These are phyloP conservation scores for Trametes hirsuta DNA, from an alignment of 1,284 basidiomycete genomes.

Conservation along the genomic window DNA sequence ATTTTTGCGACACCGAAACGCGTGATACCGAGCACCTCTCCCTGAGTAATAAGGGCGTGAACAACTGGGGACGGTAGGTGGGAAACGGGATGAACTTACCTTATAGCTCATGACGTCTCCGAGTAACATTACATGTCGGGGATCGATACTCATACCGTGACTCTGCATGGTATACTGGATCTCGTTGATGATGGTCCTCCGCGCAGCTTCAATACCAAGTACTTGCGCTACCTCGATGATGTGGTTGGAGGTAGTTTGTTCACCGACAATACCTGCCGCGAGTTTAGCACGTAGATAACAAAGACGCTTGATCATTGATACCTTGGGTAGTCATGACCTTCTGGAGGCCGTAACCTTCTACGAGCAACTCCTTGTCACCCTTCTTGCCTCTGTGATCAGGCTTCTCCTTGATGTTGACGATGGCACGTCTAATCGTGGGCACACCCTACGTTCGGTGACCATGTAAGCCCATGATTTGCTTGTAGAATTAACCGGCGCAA, in stretches of 20 bases:
- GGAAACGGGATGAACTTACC: slow-evolving; percentile 42
- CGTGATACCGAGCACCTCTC: slow-evolving; percentile 98
- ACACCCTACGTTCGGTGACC: slow-evolving; percentile 63
- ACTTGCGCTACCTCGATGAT: slow-evolving; percentile 96
- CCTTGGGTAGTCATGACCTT: slow-evolving; percentile 98
- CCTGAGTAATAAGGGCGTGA: slow-evolving; percentile 47
- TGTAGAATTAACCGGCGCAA: slow-evolving; percentile 3
- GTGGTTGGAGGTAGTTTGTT: slow-evolving; percentile 94
- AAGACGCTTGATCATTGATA: slow-evolving; percentile 35
- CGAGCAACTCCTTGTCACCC: slow-evolving; percentile 85
- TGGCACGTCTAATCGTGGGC: slow-evolving; percentile 82
- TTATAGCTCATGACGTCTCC: slow-evolving; percentile 99
- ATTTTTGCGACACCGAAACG: slow-evolving; percentile 99
- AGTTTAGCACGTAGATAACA: too few species aligned
- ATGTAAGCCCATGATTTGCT: neutral
- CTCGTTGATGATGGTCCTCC: slow-evolving; percentile 94
- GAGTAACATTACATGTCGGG: slow-evolving; percentile 97
- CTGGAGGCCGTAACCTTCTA: slow-evolving; percentile 97
- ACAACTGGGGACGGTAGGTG: neutral
- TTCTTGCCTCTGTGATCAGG: slow-evolving; percentile 77
- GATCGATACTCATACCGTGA: slow-evolving; percentile 99
- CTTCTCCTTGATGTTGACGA: slow-evolving; percentile 91
- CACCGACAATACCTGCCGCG: slow-evolving; percentile 82
- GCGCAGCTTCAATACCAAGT: slow-evolving; percentile 96
- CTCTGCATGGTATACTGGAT: slow-evolving; percentile 98